Evolutionary conservation across 164 flowering plant species (phyloP), one percentile per base, ranked within the genome.

Genomic region (Liquidambar formosana): DNA sequence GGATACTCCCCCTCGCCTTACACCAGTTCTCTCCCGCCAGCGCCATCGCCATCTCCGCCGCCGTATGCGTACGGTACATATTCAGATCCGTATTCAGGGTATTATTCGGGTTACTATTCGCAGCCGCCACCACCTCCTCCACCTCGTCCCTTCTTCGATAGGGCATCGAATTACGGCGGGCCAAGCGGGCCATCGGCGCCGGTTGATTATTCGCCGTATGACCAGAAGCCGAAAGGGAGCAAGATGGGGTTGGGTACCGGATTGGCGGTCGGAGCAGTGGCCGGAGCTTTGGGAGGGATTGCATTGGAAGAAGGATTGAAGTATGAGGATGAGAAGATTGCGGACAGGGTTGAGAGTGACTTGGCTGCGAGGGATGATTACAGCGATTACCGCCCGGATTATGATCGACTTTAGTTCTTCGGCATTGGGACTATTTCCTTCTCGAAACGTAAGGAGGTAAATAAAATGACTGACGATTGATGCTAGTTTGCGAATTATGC

Each of bases 111-210:
- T 0, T 86, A 86, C 58, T 84, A 80, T 47, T 58, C 26, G 49
- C 77, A 83, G 14, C 85, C 83, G 1, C 77, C 78, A 1, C 77
- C 77, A 1, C 78, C 73, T 0, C 82, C 73, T 0, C 82, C 84
- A 0, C 83, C 85, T 3, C 67, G 81, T 65, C 90, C 89, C 11
- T 80, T 76, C 69, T 79, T 72, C 9, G 87, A 83, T 54, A 75
- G 94, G 68, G 51, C 66, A 5, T 57, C 73, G 10, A 61, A 68
- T 47, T 82, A 79, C 41, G 81, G 76, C 18, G 89, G 86, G 53
- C 92, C 94, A 0, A 80, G 77, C 18, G 89, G 87, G 53, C 92
- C 94, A 0, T 88, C 90, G 0, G 97, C 94, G 0, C 97, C 97
- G 0, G 87, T 87, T 57, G 96, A 90, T 77, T 87, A 75, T 53